phyloP scores from a whole-genome alignment of 2,329 filamentous ascomycete species.

The Cladosporium sp. region DNA sequence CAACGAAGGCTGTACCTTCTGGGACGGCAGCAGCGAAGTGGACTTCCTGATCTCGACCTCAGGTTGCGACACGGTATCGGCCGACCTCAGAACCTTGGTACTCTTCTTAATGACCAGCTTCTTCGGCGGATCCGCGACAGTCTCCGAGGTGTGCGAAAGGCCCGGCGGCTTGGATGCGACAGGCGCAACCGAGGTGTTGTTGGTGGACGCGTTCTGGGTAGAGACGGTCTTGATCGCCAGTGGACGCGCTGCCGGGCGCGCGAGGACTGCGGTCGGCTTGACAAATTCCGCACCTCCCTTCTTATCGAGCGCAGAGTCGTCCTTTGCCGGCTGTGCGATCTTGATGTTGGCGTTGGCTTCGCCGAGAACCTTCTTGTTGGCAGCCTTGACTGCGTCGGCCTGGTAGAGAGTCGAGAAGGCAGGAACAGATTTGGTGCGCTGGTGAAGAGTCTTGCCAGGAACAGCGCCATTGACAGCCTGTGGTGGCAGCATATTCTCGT shows the following conservation, averaged over 20 bases:
- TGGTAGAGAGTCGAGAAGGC: conserved; percentile 52
- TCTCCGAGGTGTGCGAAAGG: conserved; percentile 8
- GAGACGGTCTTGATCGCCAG: conserved; percentile 31
- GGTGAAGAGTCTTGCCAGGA: conserved; percentile 61
- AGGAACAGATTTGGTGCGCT: conserved; percentile 74
- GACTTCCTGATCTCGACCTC: conserved; percentile 9
- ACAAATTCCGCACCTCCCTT: conserved; percentile 28
- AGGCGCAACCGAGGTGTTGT: conserved; percentile 28
- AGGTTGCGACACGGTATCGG: conserved; percentile 11
- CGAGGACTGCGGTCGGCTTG: conserved; percentile 40
- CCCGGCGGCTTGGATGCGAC: conserved; percentile 21
- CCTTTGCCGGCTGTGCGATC: conserved; percentile 40
- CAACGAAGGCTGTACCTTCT: neutral
- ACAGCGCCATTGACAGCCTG: conserved; percentile 36
- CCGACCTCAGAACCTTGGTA: conserved; percentile 28
- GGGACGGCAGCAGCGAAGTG: neutral
- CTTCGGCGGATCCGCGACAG: conserved; percentile 18
- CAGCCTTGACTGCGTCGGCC: conserved; percentile 52
- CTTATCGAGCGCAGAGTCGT: conserved; percentile 54
- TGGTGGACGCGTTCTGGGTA: conserved; percentile 33
- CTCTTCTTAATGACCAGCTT: conserved; percentile 31
- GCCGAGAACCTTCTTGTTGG: conserved; percentile 58
- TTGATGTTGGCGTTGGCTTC: conserved; percentile 29
- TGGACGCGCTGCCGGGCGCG: conserved; percentile 59
- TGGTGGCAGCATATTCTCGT: conserved; percentile 62